Evolutionary conservation across 768 basidiomycete species (phyloP).

Genomic region (Tylopilus vinaceipallidus): DNA sequence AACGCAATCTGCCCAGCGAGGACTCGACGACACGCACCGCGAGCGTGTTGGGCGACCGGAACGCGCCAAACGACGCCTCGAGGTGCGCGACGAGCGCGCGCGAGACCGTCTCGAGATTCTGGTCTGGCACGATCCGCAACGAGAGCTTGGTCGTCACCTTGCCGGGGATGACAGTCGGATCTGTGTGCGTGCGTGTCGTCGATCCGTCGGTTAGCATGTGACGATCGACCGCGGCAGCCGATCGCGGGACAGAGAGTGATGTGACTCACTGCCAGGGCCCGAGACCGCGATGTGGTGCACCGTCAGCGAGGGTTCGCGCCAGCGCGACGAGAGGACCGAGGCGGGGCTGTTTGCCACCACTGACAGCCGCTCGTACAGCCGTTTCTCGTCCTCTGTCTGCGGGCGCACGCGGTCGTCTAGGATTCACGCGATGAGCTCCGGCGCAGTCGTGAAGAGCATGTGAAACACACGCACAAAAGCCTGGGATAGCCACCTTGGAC

Average conservation of each 20-base stretch:
- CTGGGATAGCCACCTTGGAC: slow-evolving; percentile 65
- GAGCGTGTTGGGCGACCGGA: slow-evolving; percentile 70
- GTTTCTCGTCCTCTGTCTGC: slow-evolving; percentile 63
- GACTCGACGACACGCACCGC: slow-evolving; percentile 53
- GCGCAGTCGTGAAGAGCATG: too few relatives aligned
- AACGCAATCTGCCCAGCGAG: too few relatives aligned
- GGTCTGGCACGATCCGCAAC: slow-evolving; percentile 92
- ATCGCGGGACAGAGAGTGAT: too few relatives aligned
- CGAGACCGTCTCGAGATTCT: slow-evolving; percentile 71
- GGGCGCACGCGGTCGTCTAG: slow-evolving; percentile 76
- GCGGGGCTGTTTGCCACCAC: slow-evolving; percentile 65
- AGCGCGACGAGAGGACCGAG: slow-evolving; percentile 68
- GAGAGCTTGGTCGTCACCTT: slow-evolving; percentile 83
- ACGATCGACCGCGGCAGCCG: neutral
- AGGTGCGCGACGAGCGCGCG: slow-evolving; percentile 60
- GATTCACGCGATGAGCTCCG: too few relatives aligned
- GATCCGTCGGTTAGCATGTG: neutral
- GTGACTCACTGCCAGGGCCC: slow-evolving; percentile 71
- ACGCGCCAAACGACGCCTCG: slow-evolving; percentile 49
- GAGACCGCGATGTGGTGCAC: slow-evolving; percentile 84
- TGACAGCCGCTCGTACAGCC: slow-evolving; percentile 67
- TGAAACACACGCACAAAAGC: slow-evolving; percentile 88
- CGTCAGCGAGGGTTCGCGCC: slow-evolving; percentile 89
- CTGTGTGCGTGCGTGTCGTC: slow-evolving; percentile 34
- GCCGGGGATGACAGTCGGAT: slow-evolving; percentile 86